Evolutionary conservation across 2,329 filamentous ascomycete genomes (phyloP).

Genomic region (Cadophora sp.): DNA sequence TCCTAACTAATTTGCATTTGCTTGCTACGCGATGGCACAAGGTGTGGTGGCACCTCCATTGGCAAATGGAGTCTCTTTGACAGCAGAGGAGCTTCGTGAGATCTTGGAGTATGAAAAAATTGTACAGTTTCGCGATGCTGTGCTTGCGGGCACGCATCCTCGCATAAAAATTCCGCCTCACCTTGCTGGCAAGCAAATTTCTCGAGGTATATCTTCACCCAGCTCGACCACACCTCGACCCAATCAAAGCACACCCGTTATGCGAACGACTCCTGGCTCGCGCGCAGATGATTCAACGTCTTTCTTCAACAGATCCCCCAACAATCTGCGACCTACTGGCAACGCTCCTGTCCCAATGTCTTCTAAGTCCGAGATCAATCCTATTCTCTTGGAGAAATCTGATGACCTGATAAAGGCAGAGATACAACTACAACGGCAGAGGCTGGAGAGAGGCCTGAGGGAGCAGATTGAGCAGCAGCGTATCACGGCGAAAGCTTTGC

Average conservation of each 20-base stretch:
- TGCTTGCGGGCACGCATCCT: constrained; percentile 78
- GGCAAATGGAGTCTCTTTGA: constrained; percentile 43
- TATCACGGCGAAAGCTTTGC: constrained; percentile 50
- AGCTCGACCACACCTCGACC: constrained; percentile 36
- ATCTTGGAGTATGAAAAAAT: constrained; percentile 80
- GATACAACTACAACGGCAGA: constrained; percentile 78
- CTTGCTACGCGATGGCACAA: constrained; percentile 43
- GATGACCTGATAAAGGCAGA: constrained; percentile 84
- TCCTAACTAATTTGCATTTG: constrained; percentile 33
- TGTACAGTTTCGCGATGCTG: constrained; percentile 77
- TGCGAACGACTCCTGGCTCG: constrained; percentile 25
- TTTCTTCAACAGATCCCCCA: constrained; percentile 36
- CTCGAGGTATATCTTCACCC: constrained; percentile 35
- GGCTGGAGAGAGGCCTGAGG: constrained; percentile 77
- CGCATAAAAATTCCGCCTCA: constrained; percentile 62
- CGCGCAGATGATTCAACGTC: constrained; percentile 36
- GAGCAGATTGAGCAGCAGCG: constrained; percentile 76
- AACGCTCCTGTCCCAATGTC: constrained; percentile 48
- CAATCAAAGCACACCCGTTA: constrained; percentile 28
- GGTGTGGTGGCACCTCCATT: constrained; percentile 46
- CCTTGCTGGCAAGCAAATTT: constrained; percentile 43
- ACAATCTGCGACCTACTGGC: constrained; percentile 41
- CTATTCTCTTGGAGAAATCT: constrained; percentile 85
- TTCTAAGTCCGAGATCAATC: constrained; percentile 74
- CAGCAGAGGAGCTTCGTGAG: constrained; percentile 60